Evolutionary conservation across 2,329 filamentous ascomycete species (phyloP), one percentile per base, ranked within the genome.

Genomic region (Plenodomus lindquistii): DNA sequence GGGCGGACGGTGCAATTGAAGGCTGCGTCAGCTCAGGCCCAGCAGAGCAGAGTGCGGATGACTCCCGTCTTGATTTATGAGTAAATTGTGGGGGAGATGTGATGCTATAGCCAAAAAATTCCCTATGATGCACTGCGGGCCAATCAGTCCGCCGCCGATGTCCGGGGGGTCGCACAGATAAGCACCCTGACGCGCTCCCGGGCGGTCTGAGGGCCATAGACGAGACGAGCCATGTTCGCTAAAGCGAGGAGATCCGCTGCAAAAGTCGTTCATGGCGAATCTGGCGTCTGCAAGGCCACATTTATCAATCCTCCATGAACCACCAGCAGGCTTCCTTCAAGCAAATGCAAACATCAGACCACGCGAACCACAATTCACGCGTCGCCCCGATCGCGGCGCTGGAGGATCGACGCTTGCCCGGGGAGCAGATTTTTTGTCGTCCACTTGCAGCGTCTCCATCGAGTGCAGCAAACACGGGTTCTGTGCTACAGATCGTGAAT

Each of bases 81-180:
- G 40, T 46, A 52, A 50, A 55, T 61, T 61, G 67, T 62, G 66
- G 67, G 65, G 67, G 62, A 60, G 60, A 52, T 50, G 54, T 60
- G 45, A 60, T 65, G 60, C 58, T 63, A 52, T 56, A 54, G 44
- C 56, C 57, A 60, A 58, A 66, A 68, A 67, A 65, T 60, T 65
- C 63, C 35, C 57, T 57, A 54, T 59, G 62, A 59, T 57, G 54
- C 52, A 37, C 55, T 48, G 47, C 53, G 57, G 50, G 46, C 61
- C 62, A 63, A 60, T 61, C 50, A 60, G 29, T 46, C 54, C 54
- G 57, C 60, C 58, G 59, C 67, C 67, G 68, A 69, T 69, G 54
- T 50, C 35, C 35, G 35, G 35, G 27, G 27, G 18, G 16, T 37
- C 57, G 43, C 54, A 47, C 57, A 57, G 61, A 67, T 66, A 63